A percentile compares a stretch with the other conserved stretches of the same genome.
These are phyloP conservation scores for Kwoniella botswanensis DNA, from an alignment of 768 basidiomycete genomes.

Conservation along the genomic window DNA sequence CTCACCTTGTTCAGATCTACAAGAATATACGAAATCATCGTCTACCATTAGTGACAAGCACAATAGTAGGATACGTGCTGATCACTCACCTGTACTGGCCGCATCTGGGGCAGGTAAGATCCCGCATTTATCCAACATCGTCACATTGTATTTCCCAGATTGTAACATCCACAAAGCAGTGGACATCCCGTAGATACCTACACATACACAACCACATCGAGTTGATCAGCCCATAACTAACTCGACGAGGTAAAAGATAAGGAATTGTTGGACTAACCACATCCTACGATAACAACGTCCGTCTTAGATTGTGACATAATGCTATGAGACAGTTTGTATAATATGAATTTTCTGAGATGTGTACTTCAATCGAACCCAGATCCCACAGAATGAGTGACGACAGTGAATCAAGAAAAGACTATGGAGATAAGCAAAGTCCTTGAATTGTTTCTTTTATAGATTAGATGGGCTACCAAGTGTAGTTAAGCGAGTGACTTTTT, in stretches of 20 bases:
- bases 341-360: too few relatives aligned
- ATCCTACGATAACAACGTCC: conserved; percentile 43
- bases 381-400: too few relatives aligned
- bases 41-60: background rate
- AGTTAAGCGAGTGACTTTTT: background rate
- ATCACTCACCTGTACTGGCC: conserved; percentile 65
- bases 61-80: too few relatives aligned
- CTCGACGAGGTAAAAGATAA: background rate
- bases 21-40: background rate
- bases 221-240: background rate
- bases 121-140: conserved; percentile 73
- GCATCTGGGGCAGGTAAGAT: conserved; percentile 80
- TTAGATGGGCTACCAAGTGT: conserved; percentile 1
- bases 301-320: conserved; percentile 32
- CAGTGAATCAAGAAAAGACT: background rate
- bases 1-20: conserved; percentile 47
- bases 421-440: background rate
- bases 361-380: too few relatives aligned
- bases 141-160: conserved; percentile 70
- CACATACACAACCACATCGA: too few relatives aligned
- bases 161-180: conserved; percentile 78
- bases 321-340: background rate
- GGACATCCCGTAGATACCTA: conserved; percentile 77
- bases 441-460: background rate
- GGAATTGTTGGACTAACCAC: conserved; percentile 26